Conservation (phyloP, 2,329 filamentous ascomycete species). For the Pyrenochaeta sp. region DNA sequence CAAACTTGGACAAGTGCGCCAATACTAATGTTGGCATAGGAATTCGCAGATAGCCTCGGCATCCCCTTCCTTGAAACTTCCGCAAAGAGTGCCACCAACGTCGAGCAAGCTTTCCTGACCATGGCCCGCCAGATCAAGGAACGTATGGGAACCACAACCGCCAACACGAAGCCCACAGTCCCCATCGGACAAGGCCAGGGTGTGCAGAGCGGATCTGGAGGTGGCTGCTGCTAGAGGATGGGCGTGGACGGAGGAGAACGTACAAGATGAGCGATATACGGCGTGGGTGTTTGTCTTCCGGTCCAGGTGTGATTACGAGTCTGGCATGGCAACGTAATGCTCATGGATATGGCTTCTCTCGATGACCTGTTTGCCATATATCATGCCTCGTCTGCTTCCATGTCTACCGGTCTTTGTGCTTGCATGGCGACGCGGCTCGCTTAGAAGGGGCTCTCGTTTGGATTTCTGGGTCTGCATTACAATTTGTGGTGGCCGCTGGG, state of each 20-base stretch:
- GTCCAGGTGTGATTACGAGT: constrained; percentile 28
- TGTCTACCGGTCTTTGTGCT: constrained; percentile 22
- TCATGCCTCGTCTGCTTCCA: constrained; percentile 28
- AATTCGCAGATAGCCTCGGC: constrained; percentile 97
- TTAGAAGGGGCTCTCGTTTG: constrained; percentile 42
- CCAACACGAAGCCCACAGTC: constrained; percentile 98
- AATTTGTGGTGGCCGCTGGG: constrained; percentile 42
- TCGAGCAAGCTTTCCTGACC: constrained; percentile 99
- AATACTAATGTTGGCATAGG: constrained; percentile 63
- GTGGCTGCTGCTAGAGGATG: constrained; percentile 83
- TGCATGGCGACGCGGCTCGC: constrained; percentile 35
- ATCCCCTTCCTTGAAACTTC: constrained; percentile 99
- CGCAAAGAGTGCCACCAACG: constrained; percentile 99
- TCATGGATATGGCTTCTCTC: constrained; percentile 37
- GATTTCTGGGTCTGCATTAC: constrained; percentile 37
- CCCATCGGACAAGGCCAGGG: constrained; percentile 95
- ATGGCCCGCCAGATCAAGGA: constrained; percentile 99
- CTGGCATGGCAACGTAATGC: constrained; percentile 38
- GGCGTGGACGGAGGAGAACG: constrained; percentile 11
- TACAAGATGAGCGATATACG: constrained; percentile 29
- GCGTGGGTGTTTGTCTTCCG: constrained; percentile 39
- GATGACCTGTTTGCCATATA: constrained; percentile 26
- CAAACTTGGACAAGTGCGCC: neutral
- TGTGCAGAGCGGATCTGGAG: constrained; percentile 84
- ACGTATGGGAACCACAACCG: constrained; percentile 96